Base-by-base conservation (phyloP, 805 yeast species). In the Ogataea ramenticola region DNA sequence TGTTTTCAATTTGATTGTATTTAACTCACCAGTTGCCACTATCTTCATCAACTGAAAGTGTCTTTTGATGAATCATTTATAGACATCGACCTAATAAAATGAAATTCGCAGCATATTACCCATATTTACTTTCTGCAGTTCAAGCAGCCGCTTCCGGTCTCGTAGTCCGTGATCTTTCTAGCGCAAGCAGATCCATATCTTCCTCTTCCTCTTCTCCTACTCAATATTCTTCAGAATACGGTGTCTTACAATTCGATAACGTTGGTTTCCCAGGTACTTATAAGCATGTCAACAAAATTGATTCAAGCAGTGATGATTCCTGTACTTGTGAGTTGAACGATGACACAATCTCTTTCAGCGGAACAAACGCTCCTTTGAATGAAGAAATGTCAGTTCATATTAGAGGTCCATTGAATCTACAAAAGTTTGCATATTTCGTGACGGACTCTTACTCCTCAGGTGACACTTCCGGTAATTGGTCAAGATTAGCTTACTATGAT, bases 331-430 rank as follows among this genome's bases (percentile, higher is more conserved):
- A 61, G 27, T 50, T 67, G 31, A 63, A 70, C 45, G 46, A 49
- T 5, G 58, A 62, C n/a, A 58, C 65, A 46, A 62, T 68, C 2
- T 26, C 54, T 5, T 78, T 79, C 50, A 63, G 71, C 10, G 91
- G 91, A 21, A 45, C 75, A 20, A 76, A 80, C 54, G 64, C 88
- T 24, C 93, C 93, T 7, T 57, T 83, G 34, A 66, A 82, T 57
- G 80, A 74, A 51, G 89, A 79, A 57, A 67, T 84, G 22, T 79
- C 88, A 4, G 87, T 84, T 15, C 93, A 84, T 58, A 77, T 84
- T 60, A 74, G 93, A 65, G 93, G 93, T 38, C 93, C 93, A 10
- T 58, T 84, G 47, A 65, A 72, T 15, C 67, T 84, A 55, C 61
- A 65, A 47, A 72, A 75, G 53, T 84, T 83, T 57, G 90, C 79